Conservation (phyloP, 129 eudicot species). For the sunflower (Helianthus annuus) region HanXRQr2.0-SUNRISE NC_035441.2:180317507-180318006, state of each 20-base stretch:
- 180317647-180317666: conserved; percentile 54
- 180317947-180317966: background rate
- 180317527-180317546: conserved; percentile 12
- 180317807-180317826: background rate
- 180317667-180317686: conserved; percentile 43
- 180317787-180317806: conserved; percentile 21
- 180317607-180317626: conserved; percentile 28
- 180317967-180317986: background rate
- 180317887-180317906: background rate
- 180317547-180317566: conserved; percentile 8
- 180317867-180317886: background rate
- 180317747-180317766: conserved; percentile 40
- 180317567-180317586: conserved; percentile 45
- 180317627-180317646: conserved; percentile 41
- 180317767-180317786: conserved; percentile 23
- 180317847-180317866: background rate
- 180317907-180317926: background rate
- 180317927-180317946: background rate
- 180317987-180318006: background rate
- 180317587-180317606: conserved; percentile 15
- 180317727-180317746: conserved; percentile 36
- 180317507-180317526: background rate
- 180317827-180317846: background rate
- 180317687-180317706: conserved; percentile 46
- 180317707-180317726: conserved; percentile 46